Conservation (phyloP, 306 rosid genomes). For the Fagus sylvatica region DNA sequence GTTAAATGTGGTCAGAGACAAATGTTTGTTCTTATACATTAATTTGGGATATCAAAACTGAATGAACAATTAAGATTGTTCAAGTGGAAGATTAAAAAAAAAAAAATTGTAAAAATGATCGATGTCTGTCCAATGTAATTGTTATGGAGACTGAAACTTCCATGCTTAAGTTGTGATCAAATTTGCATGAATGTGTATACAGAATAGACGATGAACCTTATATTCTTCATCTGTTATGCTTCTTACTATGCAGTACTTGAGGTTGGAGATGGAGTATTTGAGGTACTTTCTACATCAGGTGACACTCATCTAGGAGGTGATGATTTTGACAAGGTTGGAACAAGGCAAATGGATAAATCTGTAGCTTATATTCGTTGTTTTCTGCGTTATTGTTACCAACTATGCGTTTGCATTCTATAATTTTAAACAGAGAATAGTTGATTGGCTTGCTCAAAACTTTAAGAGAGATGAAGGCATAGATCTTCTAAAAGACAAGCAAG, state of each 20-base stretch:
- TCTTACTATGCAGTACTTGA: slow-evolving; percentile 57
- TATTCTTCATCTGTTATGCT: not conserved
- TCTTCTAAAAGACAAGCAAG: slow-evolving; percentile 88
- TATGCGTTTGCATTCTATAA: not conserved
- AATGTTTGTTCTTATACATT: too few species aligned
- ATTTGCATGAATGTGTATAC: too few species aligned
- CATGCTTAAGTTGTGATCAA: too few species aligned
- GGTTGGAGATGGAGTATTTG: slow-evolving; percentile 99
- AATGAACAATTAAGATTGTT: too few species aligned
- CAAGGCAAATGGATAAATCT: not conserved
- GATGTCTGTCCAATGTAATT: too few species aligned
- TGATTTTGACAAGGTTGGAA: slow-evolving; percentile 87
- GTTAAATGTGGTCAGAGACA: too few species aligned
- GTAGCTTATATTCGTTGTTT: not conserved
- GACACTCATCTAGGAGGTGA: slow-evolving; percentile 98
- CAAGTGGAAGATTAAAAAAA: too few species aligned
- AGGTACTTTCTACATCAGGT: slow-evolving; percentile 93
- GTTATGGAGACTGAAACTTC: too few species aligned
- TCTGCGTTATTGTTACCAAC: not conserved
- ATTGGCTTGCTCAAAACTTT: slow-evolving; percentile 77
- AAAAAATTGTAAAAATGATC: too few species aligned
- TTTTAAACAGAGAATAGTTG: slow-evolving; percentile 72
- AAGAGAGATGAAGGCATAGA: slow-evolving; percentile 87
- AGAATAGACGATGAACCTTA: too few species aligned
- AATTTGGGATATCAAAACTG: too few species aligned